phyloP scores from a whole-genome alignment of 805 yeast species.

The Danielia oregonensis region DNA sequence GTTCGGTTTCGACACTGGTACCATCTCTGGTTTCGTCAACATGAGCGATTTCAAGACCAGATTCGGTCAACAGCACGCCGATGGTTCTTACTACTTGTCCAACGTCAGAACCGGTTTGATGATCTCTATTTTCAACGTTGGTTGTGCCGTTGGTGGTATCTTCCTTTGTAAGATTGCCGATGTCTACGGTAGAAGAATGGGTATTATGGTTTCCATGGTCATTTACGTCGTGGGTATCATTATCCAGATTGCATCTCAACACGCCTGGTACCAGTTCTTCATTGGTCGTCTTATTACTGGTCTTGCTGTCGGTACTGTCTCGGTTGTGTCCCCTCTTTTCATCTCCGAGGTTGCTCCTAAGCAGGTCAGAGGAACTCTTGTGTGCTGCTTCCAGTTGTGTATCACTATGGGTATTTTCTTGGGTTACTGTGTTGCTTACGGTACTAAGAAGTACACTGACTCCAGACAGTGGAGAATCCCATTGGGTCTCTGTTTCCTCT shows the following conservation, averaged over 20 bases:
- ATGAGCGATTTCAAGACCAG: slow-evolving; percentile 52
- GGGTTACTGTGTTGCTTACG: slow-evolving; percentile 65
- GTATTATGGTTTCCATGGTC: slow-evolving; percentile 49
- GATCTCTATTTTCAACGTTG: slow-evolving; percentile 57
- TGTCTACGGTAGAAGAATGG: slow-evolving; percentile 54
- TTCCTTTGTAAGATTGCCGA: slow-evolving; percentile 56
- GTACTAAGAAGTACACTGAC: slow-evolving; percentile 49
- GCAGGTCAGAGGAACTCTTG: slow-evolving; percentile 65
- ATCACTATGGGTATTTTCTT: slow-evolving; percentile 67
- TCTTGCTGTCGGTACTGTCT: slow-evolving; percentile 66
- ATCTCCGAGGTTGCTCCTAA: slow-evolving; percentile 70
- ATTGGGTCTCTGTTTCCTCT: slow-evolving; percentile 45
- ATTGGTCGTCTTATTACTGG: slow-evolving; percentile 65
- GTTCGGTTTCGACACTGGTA: slow-evolving; percentile 77
- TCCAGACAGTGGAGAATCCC: slow-evolving; percentile 68
- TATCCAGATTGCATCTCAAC: slow-evolving; percentile 53
- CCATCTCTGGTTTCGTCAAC: slow-evolving; percentile 66
- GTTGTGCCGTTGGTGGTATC: slow-evolving; percentile 71
- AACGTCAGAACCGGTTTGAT: slow-evolving; percentile 50
- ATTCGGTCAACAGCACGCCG: slow-evolving; percentile 44
- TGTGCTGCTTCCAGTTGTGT: slow-evolving; percentile 65
- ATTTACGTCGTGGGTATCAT: slow-evolving; percentile 59
- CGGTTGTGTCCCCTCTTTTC: slow-evolving; percentile 63
- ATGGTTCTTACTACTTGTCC: slow-evolving; percentile 39
- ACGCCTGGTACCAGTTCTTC: slow-evolving; percentile 54